Conservation (phyloP, 1,284 basidiomycete species). For the Dichomitus squalens region DNA sequence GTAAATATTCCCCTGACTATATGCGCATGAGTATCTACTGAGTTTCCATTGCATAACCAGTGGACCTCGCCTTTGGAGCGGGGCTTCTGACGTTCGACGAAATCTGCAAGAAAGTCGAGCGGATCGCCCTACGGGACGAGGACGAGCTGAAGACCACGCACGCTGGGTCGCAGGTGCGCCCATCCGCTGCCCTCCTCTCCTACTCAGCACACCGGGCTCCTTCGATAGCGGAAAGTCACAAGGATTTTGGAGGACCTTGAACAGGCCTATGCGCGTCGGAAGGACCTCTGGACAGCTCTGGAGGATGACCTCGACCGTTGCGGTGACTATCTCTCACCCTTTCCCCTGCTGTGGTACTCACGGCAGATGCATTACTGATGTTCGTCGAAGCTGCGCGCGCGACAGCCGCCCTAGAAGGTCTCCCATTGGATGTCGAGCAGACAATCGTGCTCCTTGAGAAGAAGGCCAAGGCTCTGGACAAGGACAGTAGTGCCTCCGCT, state of each 20-base stretch:
- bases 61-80: conserved; percentile 48
- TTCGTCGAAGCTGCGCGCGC: conserved; percentile 37
- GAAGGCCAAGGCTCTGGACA: conserved; percentile 45
- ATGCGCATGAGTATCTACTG: conserved; percentile 4
- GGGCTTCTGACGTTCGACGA: conserved; percentile 55
- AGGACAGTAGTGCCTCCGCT: conserved; percentile 36
- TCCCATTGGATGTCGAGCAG: conserved; percentile 47
- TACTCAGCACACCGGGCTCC: background rate
- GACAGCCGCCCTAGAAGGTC: conserved; percentile 37
- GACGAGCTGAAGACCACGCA: conserved; percentile 44
- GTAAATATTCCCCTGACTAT: conserved; percentile 14
- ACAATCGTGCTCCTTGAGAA: conserved; percentile 46
- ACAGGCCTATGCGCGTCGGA: conserved; percentile 46
- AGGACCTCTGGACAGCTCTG: conserved; percentile 48
- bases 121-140: conserved; percentile 42
- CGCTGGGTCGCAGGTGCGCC: conserved; percentile 39
- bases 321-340: conserved; percentile 37
- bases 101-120: conserved; percentile 54
- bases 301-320: conserved; percentile 44
- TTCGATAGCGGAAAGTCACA: conserved; percentile 34
- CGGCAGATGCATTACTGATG: background rate
- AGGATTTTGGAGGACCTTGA: conserved; percentile 44
- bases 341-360: background rate
- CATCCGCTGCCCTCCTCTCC: background rate
- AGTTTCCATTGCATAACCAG: conserved; percentile 12